Base-by-base conservation (phyloP, 2,329 filamentous ascomycete genomes). In the Sporothrix brunneoviolacea region DNA sequence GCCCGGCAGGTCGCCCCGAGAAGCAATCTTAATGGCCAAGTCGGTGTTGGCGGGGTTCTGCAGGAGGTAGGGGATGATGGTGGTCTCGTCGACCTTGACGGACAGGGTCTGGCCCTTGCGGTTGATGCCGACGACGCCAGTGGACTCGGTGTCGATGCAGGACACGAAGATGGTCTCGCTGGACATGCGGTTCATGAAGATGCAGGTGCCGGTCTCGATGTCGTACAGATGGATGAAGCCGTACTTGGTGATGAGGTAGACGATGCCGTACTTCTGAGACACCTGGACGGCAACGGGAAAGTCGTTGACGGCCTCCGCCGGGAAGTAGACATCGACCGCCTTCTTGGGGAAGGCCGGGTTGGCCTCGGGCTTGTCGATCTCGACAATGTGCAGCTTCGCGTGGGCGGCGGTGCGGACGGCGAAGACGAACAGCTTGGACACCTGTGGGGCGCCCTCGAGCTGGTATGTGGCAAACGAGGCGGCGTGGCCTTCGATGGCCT, bases 111-210 rank as follows among this genome's bases (percentile, higher is more conserved):
- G 93, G 56, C 93, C 94, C 74, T 95, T 95, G 63, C 94, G 85
- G 74, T 98, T 98, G 66, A 98, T 91, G 60, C 89, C 90, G 48
- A 98, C 80, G 56, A 98, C 86, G 61, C 94, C 94, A 40, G 85
- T 82, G 16, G 89, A 94, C 19, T 90, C 84, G 49, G 80, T 79
- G 66, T 98, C 93, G 32, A 84, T 74, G 41, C 88, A 86, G 18
- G 91, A 96, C 22, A 91, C 94, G 73, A 98, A 98, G 66, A 98
- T 97, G 22, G 93, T 98, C 66, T 98, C 93, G 74, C 90, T 95
- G 30, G 93, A 98, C 63, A 98, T 98, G 61, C 94, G 86, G 77
- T 98, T 98, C 90, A 98, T 94, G 80, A 96, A 98, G 65, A 98
- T 93, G 67, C 89, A 94, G 12, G 86, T 87, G 52, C 88, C 94